Conservation (phyloP, 2,329 filamentous ascomycete genomes). For the Penicillium psychrosexuale region DNA sequence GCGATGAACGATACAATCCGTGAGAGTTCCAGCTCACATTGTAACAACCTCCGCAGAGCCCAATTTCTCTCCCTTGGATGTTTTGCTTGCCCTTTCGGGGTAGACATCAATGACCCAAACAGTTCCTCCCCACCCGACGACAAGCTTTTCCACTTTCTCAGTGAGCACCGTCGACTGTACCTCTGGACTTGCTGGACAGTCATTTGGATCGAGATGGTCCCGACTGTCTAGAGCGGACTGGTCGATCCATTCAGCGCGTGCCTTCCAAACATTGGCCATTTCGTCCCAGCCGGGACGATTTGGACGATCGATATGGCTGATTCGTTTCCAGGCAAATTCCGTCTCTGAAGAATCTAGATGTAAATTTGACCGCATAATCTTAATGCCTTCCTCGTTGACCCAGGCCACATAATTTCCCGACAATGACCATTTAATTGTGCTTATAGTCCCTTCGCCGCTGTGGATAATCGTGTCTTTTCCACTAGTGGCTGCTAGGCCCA, state of each 20-base stretch:
- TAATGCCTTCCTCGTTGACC: conserved; percentile 96
- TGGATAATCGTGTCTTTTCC: conserved; percentile 86
- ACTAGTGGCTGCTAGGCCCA: conserved; percentile 73
- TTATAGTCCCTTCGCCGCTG: conserved; percentile 87
- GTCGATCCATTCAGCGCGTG: conserved; percentile 88
- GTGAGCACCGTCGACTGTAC: conserved; percentile 43
- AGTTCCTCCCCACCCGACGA: conserved; percentile 93
- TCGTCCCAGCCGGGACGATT: conserved; percentile 87
- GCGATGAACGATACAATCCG: conserved; percentile 18
- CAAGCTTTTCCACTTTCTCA: conserved; percentile 64
- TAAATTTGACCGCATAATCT: conserved; percentile 90
- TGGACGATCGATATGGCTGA: conserved; percentile 87
- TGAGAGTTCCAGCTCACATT: conserved; percentile 61
- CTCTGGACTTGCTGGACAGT: conserved; percentile 36
- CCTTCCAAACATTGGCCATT: conserved; percentile 95
- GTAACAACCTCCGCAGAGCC: conserved; percentile 88
- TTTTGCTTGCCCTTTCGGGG: conserved; percentile 65
- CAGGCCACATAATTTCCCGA: conserved; percentile 90
- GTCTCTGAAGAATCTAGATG: conserved; percentile 71
- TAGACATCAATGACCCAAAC: conserved; percentile 95
- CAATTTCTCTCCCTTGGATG: conserved; percentile 66
- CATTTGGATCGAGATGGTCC: conserved; percentile 48
- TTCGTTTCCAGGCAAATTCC: conserved; percentile 89
- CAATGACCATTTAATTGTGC: conserved; percentile 88
- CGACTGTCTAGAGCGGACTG: conserved; percentile 74